Evolutionary conservation across 2,329 filamentous ascomycete genomes (phyloP).

Genomic region (Cytospora piceicola): DNA sequence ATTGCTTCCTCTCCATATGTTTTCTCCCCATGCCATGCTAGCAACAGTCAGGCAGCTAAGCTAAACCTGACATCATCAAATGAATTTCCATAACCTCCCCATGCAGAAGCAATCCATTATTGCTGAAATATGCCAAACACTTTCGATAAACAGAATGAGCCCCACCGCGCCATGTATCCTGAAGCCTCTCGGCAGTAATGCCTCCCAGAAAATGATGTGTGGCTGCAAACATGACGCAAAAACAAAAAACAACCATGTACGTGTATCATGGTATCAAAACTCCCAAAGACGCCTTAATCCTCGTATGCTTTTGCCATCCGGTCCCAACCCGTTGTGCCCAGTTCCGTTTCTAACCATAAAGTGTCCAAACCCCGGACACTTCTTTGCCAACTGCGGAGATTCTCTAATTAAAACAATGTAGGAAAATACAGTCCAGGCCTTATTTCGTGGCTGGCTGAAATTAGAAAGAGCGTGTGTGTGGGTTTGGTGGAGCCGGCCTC

Average conservation of each 20-base stretch:
- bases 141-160: neutral
- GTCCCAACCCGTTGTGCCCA: neutral
- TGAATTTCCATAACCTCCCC: neutral
- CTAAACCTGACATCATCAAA: neutral
- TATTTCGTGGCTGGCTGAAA: conserved; percentile 12
- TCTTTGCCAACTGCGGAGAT: neutral
- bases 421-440: conserved; percentile 13
- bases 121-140: neutral
- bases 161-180: neutral
- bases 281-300: neutral
- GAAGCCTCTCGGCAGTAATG: neutral
- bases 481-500: neutral
- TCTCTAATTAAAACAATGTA: conserved; percentile 9
- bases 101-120: neutral
- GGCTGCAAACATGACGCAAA: neutral
- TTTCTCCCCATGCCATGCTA: neutral
- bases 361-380: neutral
- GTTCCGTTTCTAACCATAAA: neutral
- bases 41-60: neutral
- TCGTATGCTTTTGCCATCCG: neutral
- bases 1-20: neutral
- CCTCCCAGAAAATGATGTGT: neutral
- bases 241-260: neutral
- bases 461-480: neutral
- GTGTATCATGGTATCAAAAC: neutral